Conservation (phyloP, 768 basidiomycete species). For the Mycena haematopus region DNA sequence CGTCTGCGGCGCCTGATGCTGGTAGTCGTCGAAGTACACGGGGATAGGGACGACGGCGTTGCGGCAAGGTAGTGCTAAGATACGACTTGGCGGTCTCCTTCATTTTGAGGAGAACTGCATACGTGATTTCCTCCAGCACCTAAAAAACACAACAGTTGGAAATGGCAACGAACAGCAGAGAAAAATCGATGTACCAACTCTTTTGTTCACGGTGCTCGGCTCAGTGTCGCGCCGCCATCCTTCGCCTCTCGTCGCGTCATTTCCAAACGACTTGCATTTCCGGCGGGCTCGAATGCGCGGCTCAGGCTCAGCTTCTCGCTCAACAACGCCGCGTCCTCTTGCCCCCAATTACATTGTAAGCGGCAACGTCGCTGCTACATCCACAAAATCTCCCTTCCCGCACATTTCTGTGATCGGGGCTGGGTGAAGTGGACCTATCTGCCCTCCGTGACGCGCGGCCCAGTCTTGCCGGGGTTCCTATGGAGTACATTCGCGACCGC, state of each 20-base stretch:
- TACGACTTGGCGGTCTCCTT: too few relatives aligned
- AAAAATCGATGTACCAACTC: too few relatives aligned
- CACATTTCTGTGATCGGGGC: slow-evolving; percentile 30
- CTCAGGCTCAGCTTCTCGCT: slow-evolving; percentile 12
- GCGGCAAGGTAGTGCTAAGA: too few relatives aligned
- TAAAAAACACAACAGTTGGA: too few relatives aligned
- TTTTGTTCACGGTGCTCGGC: too few relatives aligned
- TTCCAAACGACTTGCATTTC: neutral
- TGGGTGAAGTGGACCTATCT: slow-evolving; percentile 26
- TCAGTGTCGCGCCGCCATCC: neutral
- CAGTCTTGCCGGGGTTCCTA: slow-evolving; percentile 26
- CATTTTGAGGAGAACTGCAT: too few relatives aligned
- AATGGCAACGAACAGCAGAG: too few relatives aligned
- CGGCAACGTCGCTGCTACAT: slow-evolving; percentile 1
- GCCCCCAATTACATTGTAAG: slow-evolving; percentile 16
- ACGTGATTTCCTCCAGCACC: too few relatives aligned
- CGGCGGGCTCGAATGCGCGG: slow-evolving; percentile 16
- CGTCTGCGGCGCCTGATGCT: too few relatives aligned
- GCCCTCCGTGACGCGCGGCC: slow-evolving; percentile 24
- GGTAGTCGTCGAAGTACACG: too few relatives aligned
- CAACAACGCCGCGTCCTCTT: slow-evolving; percentile 21
- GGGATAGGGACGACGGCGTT: too few relatives aligned
- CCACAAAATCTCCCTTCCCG: slow-evolving; percentile 28
- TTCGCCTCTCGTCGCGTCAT: slow-evolving; percentile 8
- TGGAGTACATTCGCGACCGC: slow-evolving; percentile 31